phyloP scores from a whole-genome alignment of 2,329 filamentous ascomycete species.

The Chrysoporthe cubensis region DNA sequence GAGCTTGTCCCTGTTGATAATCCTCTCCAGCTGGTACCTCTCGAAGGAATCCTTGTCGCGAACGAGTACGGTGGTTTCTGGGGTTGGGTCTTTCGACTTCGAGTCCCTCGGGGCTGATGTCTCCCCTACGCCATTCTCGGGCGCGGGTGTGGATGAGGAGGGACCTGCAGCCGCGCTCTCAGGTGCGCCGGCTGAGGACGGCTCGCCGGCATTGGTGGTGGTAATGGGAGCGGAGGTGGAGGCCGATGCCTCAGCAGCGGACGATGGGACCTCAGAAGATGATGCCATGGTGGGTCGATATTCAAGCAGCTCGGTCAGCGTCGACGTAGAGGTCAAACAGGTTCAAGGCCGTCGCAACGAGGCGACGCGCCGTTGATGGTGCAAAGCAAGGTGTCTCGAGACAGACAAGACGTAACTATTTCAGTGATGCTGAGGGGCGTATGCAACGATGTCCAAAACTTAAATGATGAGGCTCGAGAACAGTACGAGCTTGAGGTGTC shows the following conservation, averaged over 20 bases:
- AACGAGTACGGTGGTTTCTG: slow-evolving; percentile 34
- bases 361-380: slow-evolving; percentile 23
- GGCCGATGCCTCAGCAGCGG: slow-evolving; percentile 16
- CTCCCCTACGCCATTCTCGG: slow-evolving; percentile 33
- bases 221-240: slow-evolving; percentile 14
- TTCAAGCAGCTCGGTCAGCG: neutral
- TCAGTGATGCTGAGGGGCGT: neutral
- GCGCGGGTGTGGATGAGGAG: slow-evolving; percentile 38
- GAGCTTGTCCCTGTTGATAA: slow-evolving; percentile 57
- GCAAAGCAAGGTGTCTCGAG: slow-evolving; percentile 11
- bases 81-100: slow-evolving; percentile 36
- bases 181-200: slow-evolving; percentile 21
- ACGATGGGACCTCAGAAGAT: slow-evolving; percentile 16
- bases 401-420: neutral
- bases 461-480: slow-evolving; percentile 20
- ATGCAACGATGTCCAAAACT: slow-evolving; percentile 11
- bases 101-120: slow-evolving; percentile 24
- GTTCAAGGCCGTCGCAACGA: slow-evolving; percentile 24
- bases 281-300: slow-evolving; percentile 26
- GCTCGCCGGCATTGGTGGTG: slow-evolving; percentile 18
- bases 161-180: slow-evolving; percentile 28
- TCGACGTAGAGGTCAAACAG: slow-evolving; percentile 17
- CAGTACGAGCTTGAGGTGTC: slow-evolving; percentile 13
- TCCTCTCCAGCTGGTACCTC: slow-evolving; percentile 57
- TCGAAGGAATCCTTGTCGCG: slow-evolving; percentile 62